Conservation (phyloP, 2,329 filamentous ascomycete genomes). For the Fusarium domesticum region DNA sequence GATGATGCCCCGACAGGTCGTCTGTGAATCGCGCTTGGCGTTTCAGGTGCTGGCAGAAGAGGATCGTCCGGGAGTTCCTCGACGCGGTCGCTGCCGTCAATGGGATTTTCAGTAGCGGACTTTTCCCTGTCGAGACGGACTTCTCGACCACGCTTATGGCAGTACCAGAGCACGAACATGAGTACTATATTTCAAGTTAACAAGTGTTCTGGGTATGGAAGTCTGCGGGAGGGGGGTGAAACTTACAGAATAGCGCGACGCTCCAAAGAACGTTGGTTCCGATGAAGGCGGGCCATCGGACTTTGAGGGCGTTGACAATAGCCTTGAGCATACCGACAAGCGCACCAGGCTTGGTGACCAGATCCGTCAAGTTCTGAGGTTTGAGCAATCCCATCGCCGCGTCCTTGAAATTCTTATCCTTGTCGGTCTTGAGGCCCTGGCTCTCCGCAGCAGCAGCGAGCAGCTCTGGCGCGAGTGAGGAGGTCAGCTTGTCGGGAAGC, state of each 20-base stretch:
- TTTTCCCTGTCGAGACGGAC: constrained; percentile 67
- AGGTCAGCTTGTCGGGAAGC: constrained; percentile 77
- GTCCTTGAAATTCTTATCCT: constrained; percentile 55
- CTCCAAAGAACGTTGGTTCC: constrained; percentile 92
- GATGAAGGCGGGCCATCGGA: constrained; percentile 85
- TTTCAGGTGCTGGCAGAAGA: constrained; percentile 37
- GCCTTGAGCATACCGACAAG: constrained; percentile 79
- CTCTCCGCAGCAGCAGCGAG: constrained; percentile 76
- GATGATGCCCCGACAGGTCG: constrained; percentile 2
- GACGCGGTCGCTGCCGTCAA: constrained; percentile 41
- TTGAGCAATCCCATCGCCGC: constrained; percentile 65
- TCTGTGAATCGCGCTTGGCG: constrained; percentile 6
- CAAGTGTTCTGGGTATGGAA: not conserved
- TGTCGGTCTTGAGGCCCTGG: constrained; percentile 59
- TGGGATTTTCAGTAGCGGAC: constrained; percentile 31
- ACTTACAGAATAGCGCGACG: constrained; percentile 78
- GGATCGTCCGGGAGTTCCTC: constrained; percentile 52
- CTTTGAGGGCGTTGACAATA: constrained; percentile 85
- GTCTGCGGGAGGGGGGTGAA: not conserved
- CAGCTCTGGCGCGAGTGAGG: constrained; percentile 74
- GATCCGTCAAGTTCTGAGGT: constrained; percentile 70
- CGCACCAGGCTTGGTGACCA: constrained; percentile 84
- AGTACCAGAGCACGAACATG: constrained; percentile 96
- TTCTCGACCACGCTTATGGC: constrained; percentile 90
- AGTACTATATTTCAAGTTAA: constrained; percentile 56